These are phyloP conservation scores for Gracilaria gracilis DNA, from an alignment of 23 red algal species.

Conservation along the genomic window DNA sequence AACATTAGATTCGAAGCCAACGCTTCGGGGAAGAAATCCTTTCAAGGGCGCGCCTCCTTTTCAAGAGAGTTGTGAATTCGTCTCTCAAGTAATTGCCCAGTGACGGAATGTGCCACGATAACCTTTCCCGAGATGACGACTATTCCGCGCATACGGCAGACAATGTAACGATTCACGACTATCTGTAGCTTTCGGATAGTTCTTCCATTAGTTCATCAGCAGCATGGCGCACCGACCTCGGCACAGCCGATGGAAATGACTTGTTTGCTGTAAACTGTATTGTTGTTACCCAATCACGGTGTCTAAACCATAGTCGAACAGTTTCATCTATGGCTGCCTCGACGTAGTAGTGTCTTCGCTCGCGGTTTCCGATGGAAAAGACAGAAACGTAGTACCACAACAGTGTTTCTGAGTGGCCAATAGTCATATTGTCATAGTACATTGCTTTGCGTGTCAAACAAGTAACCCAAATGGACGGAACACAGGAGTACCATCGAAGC, in stretches of 20 bases:
- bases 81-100: too few relatives aligned
- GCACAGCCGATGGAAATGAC: background rate
- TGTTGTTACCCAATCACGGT: background rate
- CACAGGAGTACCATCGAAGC: background rate
- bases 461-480: slow-evolving; percentile 5
- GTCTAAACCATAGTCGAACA: slow-evolving; percentile 19
- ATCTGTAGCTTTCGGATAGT: background rate
- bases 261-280: slow-evolving; percentile 15
- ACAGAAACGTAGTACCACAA: slow-evolving; percentile 20
- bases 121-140: too few relatives aligned
- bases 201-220: background rate
- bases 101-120: too few relatives aligned
- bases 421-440: slow-evolving; percentile 9
- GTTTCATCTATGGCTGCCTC: background rate
- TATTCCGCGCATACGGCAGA: too few relatives aligned
- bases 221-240: background rate
- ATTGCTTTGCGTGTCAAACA: background rate
- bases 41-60: too few relatives aligned
- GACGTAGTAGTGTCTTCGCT: slow-evolving; percentile 1
- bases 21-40: too few relatives aligned
- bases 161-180: background rate
- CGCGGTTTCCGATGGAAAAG: slow-evolving; percentile 27
- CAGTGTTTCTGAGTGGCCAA: background rate
- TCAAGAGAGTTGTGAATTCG: too few relatives aligned
- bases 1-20: too few relatives aligned